phyloP scores from a whole-genome alignment of 2,329 filamentous ascomycete species.

The Ophiostoma australiae region DNA sequence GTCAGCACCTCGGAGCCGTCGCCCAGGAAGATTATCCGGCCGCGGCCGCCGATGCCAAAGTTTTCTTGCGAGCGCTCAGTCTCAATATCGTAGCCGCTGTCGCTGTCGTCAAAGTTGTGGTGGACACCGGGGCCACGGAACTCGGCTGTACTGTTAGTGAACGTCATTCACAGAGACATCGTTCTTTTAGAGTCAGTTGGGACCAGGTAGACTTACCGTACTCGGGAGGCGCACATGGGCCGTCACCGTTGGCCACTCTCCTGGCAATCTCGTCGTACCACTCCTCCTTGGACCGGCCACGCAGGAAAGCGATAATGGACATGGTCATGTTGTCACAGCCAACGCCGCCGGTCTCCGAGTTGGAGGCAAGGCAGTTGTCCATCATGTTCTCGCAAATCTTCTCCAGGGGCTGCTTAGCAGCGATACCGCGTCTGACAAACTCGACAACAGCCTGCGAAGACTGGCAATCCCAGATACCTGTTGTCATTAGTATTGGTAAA shows the following conservation, averaged over 20 bases:
- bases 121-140: conserved; percentile 78
- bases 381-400: conserved; percentile 99
- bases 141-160: conserved; percentile 55
- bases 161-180: not conserved
- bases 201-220: conserved; percentile 70
- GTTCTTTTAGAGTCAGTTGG: not conserved
- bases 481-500: conserved; percentile 2
- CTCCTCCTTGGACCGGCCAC: conserved; percentile 89
- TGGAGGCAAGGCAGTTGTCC: conserved; percentile 98
- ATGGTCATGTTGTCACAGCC: conserved; percentile 99
- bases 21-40: conserved; percentile 88
- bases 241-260: conserved; percentile 92
- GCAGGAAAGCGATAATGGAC: conserved; percentile 80
- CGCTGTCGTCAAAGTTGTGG: conserved; percentile 76
- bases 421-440: conserved; percentile 93
- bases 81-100: conserved; percentile 71
- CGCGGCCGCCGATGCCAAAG: conserved; percentile 65
- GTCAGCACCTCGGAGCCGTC: conserved; percentile 91
- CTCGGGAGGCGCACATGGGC: conserved; percentile 96
- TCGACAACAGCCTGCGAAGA: conserved; percentile 96
- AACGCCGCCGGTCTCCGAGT: conserved; percentile 95
- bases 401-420: conserved; percentile 88
- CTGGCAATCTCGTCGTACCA: conserved; percentile 97
- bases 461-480: conserved; percentile 99
- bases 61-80: conserved; percentile 58